A percentile compares a stretch with the other conserved stretches of the same genome.
phyloP scores from a whole-genome alignment of 2,329 filamentous ascomycete species.

The Neofusicoccum umdonicola region DNA sequence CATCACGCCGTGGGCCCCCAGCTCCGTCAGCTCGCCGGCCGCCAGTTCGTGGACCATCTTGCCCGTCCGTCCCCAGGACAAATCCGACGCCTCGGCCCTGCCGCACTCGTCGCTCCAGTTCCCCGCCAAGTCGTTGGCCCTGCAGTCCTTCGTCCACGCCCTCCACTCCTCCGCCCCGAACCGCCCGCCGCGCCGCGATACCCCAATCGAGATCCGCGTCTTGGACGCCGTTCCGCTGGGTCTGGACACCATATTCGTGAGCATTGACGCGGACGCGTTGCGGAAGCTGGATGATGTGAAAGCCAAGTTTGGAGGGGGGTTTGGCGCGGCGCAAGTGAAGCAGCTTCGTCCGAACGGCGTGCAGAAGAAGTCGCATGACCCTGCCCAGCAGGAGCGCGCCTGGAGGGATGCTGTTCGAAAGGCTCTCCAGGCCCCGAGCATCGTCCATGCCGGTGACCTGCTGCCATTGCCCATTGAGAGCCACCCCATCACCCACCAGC shows the following conservation, averaged over 20 bases:
- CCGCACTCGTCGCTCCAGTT: conserved; percentile 78
- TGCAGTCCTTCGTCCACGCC: conserved; percentile 75
- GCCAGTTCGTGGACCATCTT: conserved; percentile 81
- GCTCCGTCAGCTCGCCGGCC: conserved; percentile 49
- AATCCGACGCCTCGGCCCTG: conserved; percentile 34
- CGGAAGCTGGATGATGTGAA: conserved; percentile 79
- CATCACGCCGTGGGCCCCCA: conserved; percentile 70
- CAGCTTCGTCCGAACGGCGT: conserved; percentile 31
- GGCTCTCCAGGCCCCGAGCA: conserved; percentile 67
- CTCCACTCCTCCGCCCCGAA: conserved; percentile 73
- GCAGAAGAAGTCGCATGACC: conserved; percentile 19
- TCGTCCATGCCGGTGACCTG: conserved; percentile 82
- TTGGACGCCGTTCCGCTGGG: conserved; percentile 77
- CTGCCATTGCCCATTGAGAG: conserved; percentile 73
- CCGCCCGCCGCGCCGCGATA: conserved; percentile 70
- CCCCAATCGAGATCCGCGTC: conserved; percentile 78
- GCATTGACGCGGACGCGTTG: conserved; percentile 75
- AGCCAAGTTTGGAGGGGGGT: conserved; percentile 72
- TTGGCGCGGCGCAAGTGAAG: conserved; percentile 26
- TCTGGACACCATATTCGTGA: conserved; percentile 83
- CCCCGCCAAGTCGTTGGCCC: conserved; percentile 66
- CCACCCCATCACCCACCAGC: conserved; percentile 82
- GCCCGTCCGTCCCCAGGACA: conserved; percentile 58
- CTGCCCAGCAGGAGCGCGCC: conserved; percentile 29
- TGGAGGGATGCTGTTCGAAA: conserved; percentile 59